Evolutionary conservation across 2,329 filamentous ascomycete genomes (phyloP).

Genomic region (Aureobasidium uvarum): DNA sequence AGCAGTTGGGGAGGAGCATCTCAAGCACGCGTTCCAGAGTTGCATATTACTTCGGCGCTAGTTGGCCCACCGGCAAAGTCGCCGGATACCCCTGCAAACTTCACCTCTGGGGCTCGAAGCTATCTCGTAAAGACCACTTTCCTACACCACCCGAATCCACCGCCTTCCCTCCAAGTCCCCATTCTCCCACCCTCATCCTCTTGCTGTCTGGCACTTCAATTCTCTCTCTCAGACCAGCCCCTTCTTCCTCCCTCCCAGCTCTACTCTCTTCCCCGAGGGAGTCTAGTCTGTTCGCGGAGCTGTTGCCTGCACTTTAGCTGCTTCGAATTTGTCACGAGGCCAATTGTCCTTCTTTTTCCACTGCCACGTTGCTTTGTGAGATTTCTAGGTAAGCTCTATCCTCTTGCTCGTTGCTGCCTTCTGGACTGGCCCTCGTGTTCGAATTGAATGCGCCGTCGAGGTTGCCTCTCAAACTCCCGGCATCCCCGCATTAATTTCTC

Average conservation of each 20-base stretch:
- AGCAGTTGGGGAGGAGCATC: slow-evolving; percentile 12
- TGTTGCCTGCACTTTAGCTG: slow-evolving; percentile 25
- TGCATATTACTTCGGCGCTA: slow-evolving; percentile 17
- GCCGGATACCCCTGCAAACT: slow-evolving; percentile 22
- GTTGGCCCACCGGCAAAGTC: slow-evolving; percentile 13
- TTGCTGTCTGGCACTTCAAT: slow-evolving; percentile 26
- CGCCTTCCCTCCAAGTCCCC: slow-evolving; percentile 17
- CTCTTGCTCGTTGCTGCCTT: slow-evolving; percentile 6
- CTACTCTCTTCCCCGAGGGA: slow-evolving; percentile 22
- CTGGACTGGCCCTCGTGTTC: not conserved
- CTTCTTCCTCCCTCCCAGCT: slow-evolving; percentile 5
- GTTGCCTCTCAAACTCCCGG: not conserved
- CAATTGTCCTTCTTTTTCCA: slow-evolving; percentile 23
- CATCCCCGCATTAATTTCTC: slow-evolving; percentile 24
- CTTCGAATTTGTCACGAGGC: slow-evolving; percentile 26
- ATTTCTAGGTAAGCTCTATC: slow-evolving; percentile 16
- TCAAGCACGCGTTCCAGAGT: slow-evolving; percentile 22
- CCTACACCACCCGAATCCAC: slow-evolving; percentile 24
- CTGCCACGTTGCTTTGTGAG: slow-evolving; percentile 22
- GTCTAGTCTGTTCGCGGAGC: slow-evolving; percentile 22
- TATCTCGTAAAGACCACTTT: slow-evolving; percentile 27
- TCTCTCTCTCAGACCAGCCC: slow-evolving; percentile 22
- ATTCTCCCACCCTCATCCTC: not conserved
- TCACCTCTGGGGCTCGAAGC: slow-evolving; percentile 20
- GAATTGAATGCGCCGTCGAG: slow-evolving; percentile 21